phyloP scores from a whole-genome alignment of 495 filamentous ascomycete species.

The Penicillium lividum region DNA sequence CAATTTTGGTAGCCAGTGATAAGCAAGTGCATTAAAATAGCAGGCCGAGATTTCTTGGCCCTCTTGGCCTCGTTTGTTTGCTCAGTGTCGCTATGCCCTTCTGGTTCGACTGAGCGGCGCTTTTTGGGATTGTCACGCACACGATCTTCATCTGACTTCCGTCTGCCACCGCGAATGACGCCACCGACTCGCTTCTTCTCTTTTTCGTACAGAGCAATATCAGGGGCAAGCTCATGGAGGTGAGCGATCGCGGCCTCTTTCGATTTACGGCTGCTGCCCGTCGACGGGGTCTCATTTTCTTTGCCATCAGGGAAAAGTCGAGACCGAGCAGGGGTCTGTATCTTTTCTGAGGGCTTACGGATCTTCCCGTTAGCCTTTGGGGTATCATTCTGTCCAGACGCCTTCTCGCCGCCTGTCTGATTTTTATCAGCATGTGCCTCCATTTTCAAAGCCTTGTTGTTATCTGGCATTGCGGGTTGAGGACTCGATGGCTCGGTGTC shows the following conservation, averaged over 20 bases:
- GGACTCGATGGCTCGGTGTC: constrained; percentile 27
- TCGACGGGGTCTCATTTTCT: constrained; percentile 83
- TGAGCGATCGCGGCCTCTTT: constrained; percentile 78
- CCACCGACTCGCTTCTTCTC: constrained; percentile 88
- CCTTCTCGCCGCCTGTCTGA: constrained; percentile 18
- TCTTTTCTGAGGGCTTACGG: constrained; percentile 29
- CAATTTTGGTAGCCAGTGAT: constrained; percentile 80
- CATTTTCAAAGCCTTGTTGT: constrained; percentile 34
- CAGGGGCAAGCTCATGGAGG: constrained; percentile 73
- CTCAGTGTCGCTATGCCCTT: constrained; percentile 56
- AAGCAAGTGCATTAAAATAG: constrained; percentile 68
- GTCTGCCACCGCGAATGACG: constrained; percentile 71
- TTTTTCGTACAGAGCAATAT: constrained; percentile 89
- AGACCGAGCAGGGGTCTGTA: constrained; percentile 50
- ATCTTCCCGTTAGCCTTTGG: constrained; percentile 32
- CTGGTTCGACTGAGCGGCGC: constrained; percentile 40
- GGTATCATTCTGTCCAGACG: constrained; percentile 24
- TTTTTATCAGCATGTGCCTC: constrained; percentile 24
- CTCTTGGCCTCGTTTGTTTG: constrained; percentile 57
- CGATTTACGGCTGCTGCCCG: constrained; percentile 78
- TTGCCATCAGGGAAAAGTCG: constrained; percentile 58
- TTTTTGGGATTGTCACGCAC: constrained; percentile 40
- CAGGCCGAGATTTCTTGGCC: constrained; percentile 58
- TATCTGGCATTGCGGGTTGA: constrained; percentile 36
- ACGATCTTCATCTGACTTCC: constrained; percentile 52